A percentile compares a stretch with the other conserved stretches of the same genome.
phyloP scores from a whole-genome alignment of 2,329 filamentous ascomycete genomes.

The Didymella exigua region DNA sequence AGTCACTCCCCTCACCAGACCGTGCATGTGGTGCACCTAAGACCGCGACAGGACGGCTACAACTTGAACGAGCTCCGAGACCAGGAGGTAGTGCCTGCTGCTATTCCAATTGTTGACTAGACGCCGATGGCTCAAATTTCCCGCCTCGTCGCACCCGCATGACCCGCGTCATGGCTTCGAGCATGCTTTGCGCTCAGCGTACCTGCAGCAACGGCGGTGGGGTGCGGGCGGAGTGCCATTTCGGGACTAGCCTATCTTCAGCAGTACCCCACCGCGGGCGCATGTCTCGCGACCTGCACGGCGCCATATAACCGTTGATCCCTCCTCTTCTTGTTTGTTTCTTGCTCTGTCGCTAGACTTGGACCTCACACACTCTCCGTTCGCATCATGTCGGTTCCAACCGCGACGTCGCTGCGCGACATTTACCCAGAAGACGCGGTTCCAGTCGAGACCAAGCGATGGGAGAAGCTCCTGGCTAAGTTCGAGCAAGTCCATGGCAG shows the following conservation, averaged over 20 bases:
- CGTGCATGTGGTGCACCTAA: not conserved
- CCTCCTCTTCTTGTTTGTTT: not conserved
- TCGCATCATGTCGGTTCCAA: conserved; percentile 65
- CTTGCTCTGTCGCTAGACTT: not conserved
- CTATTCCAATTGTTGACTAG: not conserved
- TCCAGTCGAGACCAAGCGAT: conserved; percentile 71
- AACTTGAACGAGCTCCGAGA: too few relatives aligned
- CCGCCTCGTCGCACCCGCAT: not conserved
- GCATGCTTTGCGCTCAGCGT: not conserved
- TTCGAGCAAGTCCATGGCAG: conserved; percentile 75
- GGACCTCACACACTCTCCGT: not conserved
- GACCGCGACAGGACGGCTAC: too few relatives aligned
- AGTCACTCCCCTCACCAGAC: not conserved
- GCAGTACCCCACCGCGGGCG: conserved; percentile 22
- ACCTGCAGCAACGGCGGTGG: conserved; percentile 10
- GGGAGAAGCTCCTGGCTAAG: conserved; percentile 72
- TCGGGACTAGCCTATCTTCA: too few relatives aligned
- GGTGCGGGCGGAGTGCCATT: too few relatives aligned
- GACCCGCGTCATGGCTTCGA: not conserved
- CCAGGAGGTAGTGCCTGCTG: too few relatives aligned
- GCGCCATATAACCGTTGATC: conserved; percentile 8
- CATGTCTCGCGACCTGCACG: conserved; percentile 27
- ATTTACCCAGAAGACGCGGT: conserved; percentile 82
- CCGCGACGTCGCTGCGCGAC: conserved; percentile 74
- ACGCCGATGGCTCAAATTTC: not conserved